Conservation (phyloP, 1,139 yeast genomes). For the Pichia sp. region DNA sequence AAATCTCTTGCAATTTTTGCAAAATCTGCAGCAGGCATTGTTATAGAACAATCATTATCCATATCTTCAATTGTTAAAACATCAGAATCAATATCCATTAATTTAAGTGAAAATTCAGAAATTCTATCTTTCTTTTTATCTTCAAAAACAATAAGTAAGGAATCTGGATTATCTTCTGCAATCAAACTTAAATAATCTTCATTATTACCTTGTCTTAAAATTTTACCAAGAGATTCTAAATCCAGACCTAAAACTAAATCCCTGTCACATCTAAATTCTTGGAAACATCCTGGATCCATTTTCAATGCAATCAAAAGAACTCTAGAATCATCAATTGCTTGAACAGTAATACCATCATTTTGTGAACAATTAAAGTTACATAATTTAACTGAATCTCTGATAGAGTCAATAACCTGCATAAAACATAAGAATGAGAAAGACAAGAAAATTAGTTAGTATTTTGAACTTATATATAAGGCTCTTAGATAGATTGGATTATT, state of each 20-base stretch:
- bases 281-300: slow-evolving; percentile 87
- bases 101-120: slow-evolving; percentile 84
- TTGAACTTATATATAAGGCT: background rate
- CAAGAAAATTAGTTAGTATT: background rate
- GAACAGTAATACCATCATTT: slow-evolving; percentile 81
- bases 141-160: slow-evolving; percentile 77
- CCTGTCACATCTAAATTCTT: slow-evolving; percentile 92
- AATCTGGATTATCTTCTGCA: slow-evolving; percentile 90
- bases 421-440: no score
- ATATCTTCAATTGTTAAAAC: slow-evolving; percentile 90
- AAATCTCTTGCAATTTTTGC: slow-evolving; percentile 88
- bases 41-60: slow-evolving; percentile 81
- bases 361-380: slow-evolving; percentile 97
- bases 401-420: slow-evolving; percentile 83
- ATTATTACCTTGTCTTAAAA: slow-evolving; percentile 85
- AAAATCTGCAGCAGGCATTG: slow-evolving; percentile 85
- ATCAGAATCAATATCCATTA: slow-evolving; percentile 96
- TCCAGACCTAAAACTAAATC: slow-evolving; percentile 90
- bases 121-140: slow-evolving; percentile 87
- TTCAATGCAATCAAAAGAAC: slow-evolving; percentile 84
- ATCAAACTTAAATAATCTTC: slow-evolving; percentile 82
- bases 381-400: slow-evolving; percentile 86
- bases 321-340: slow-evolving; percentile 97
- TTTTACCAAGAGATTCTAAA: slow-evolving; percentile 76
- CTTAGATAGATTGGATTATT: background rate